A percentile compares a stretch with the other conserved stretches of the same genome.
Conservation (phyloP, 345 rosid genomes). For the Citrus medica region DNA sequence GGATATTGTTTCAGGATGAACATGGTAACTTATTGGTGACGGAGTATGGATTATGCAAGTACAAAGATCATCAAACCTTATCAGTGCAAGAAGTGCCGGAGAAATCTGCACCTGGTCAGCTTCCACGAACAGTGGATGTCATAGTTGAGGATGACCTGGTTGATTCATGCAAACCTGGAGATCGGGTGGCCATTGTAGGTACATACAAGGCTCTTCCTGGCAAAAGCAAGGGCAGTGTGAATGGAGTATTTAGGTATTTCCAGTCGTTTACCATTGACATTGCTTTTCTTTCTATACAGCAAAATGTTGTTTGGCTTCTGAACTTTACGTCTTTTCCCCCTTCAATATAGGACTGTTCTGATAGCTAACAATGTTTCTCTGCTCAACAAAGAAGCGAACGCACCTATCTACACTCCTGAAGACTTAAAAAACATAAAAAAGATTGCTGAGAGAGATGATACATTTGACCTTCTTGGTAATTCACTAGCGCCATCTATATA, state of each 20-base stretch:
- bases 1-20: constrained; percentile 65
- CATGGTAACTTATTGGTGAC: constrained; percentile 87
- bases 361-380: constrained; percentile 84
- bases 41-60: constrained; percentile 89
- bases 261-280: background rate
- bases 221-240: constrained; percentile 89
- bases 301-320: background rate
- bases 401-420: constrained; percentile 77
- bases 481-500: constrained; percentile 96
- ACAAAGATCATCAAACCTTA: constrained; percentile 97
- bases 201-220: constrained; percentile 97
- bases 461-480: constrained; percentile 81
- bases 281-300: background rate
- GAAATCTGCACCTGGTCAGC: constrained; percentile 99
- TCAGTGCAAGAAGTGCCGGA: constrained; percentile 99
- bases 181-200: constrained; percentile 89
- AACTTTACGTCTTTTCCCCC: background rate
- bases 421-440: constrained; percentile 82
- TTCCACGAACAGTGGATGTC: constrained; percentile 93
- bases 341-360: constrained; percentile 72
- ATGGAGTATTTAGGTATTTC: constrained; percentile 91
- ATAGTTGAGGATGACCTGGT: constrained; percentile 96
- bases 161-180: constrained; percentile 98
- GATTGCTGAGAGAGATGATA: constrained; percentile 85
- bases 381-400: constrained; percentile 95